Evolutionary conservation across 2,329 filamentous ascomycete genomes (phyloP).

Genomic region (Aspergillus novofumigatus): DNA sequence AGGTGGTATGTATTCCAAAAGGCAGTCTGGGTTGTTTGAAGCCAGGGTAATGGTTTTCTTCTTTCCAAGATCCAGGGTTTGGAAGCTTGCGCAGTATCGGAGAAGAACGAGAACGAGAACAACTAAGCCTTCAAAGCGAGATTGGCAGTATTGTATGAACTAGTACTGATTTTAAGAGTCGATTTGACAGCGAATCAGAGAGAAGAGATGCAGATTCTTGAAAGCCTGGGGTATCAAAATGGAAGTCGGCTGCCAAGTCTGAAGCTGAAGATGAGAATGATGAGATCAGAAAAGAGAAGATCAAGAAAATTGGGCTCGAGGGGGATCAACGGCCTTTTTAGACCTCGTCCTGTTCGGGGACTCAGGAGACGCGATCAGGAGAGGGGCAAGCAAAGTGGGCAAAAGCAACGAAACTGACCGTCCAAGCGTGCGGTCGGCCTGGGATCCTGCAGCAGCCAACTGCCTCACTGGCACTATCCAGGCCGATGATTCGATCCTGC

Average conservation of each 20-base stretch:
- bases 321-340: slow-evolving; percentile 23
- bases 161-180: slow-evolving; percentile 1
- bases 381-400: slow-evolving; percentile 8
- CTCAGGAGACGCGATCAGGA: not conserved
- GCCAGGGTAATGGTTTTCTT: slow-evolving; percentile 18
- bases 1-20: slow-evolving; percentile 27
- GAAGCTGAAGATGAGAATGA: not conserved
- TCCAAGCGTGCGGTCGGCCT: slow-evolving; percentile 14
- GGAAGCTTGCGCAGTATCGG: slow-evolving; percentile 8
- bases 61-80: slow-evolving; percentile 17
- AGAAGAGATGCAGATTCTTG: not conserved
- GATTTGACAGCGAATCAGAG: too few species aligned
- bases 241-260: not conserved
- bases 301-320: not conserved
- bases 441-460: slow-evolving; percentile 8
- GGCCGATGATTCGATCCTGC: slow-evolving; percentile 18
- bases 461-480: slow-evolving; percentile 12
- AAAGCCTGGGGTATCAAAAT: not conserved
- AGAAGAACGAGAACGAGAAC: slow-evolving; percentile 8
- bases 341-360: not conserved
- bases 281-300: not conserved
- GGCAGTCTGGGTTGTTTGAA: slow-evolving; percentile 17
- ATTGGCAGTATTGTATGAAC: not conserved
- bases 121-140: not conserved
- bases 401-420: slow-evolving; percentile 10